Evolutionary conservation across 768 basidiomycete genomes (phyloP), one percentile per base, ranked within the genome.

Genomic region (Leccinum pellstonianum): DNA sequence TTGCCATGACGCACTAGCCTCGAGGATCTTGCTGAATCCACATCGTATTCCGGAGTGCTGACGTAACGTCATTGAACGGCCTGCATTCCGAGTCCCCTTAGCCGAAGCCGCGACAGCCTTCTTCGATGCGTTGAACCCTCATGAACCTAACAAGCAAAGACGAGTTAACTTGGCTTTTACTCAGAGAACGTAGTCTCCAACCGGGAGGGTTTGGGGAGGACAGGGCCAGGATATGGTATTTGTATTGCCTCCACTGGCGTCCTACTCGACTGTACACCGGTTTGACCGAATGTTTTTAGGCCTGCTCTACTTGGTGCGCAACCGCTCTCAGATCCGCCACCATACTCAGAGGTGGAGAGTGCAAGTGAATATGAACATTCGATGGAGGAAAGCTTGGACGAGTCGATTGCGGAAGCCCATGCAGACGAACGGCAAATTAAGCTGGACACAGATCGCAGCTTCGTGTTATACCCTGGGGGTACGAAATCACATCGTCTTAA

Each of bases 401-500:
- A 51, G 10, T 52, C 31, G 8, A 59, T 58, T 17, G 56, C 37
- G 49, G 59, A 56, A 37, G 64, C 77, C 23, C 92, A 94, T 69
- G 76, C 74, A 4, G 95, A 97, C 70, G 95, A 96, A 75, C 85
- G 82, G 14, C 95, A 97, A 75, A 93, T 97, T 61, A 76, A 79
- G 58, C 82, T 96, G 35, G 95, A 97, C 74, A 96, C 95, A 1
- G 87, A 95, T 74, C 85, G 95, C 52, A 94, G 93, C 64, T 98
- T 98, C 67, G 91, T 97, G 57, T 78, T 94, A 62, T 98, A 96
- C 75, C 91, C 95, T 69, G 86, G 85, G 82, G 91, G 93, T 91
- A 79, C 75, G 61, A 53, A 61, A 57, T 54, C 38, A 58, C 48
- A 55, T 9, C 47, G 14, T 59, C 58, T 66, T 54, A 57, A 58